phyloP scores from a whole-genome alignment of 352 stramenopile genomes.

The Hyaloperonospora brassicae region DNA sequence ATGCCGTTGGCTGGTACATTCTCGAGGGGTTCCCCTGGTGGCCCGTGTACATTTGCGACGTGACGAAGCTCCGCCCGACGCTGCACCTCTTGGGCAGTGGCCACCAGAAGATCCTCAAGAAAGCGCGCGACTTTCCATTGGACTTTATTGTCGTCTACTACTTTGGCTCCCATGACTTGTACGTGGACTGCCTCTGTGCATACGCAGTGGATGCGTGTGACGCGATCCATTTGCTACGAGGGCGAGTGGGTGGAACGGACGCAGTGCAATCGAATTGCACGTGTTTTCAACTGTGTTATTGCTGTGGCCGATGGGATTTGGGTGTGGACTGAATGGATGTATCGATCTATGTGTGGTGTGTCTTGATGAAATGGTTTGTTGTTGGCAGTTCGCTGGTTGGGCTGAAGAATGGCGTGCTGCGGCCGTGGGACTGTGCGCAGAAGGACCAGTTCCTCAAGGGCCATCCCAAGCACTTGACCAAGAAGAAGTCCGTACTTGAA shows the following conservation, averaged over 20 bases:
- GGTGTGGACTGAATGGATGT: no score
- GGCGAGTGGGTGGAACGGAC: no score
- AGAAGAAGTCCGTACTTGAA: slow-evolving; percentile 49
- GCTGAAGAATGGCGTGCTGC: slow-evolving; percentile 60
- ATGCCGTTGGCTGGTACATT: slow-evolving; percentile 82
- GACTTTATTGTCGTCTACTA: slow-evolving; percentile 79
- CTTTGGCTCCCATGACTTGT: slow-evolving; percentile 81
- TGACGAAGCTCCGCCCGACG: slow-evolving; percentile 58
- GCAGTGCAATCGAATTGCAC: no score
- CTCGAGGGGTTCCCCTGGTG: slow-evolving; percentile 82
- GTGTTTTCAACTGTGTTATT: no score
- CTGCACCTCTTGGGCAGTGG: slow-evolving; percentile 60
- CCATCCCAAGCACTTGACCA: slow-evolving; percentile 55
- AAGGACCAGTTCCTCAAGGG: slow-evolving; percentile 65
- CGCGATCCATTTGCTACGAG: no score
- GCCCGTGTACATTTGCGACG: slow-evolving; percentile 81
- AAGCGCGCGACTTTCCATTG: slow-evolving; percentile 60
- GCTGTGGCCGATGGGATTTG: not conserved
- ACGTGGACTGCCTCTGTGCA: slow-evolving; percentile 14
- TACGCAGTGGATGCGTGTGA: no score
- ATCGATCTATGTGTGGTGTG: no score
- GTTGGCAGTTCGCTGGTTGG: slow-evolving; percentile 37
- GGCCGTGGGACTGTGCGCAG: slow-evolving; percentile 64
- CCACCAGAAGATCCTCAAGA: slow-evolving; percentile 61
- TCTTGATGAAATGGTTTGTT: not conserved